Conservation (phyloP, 2,329 filamentous ascomycete genomes). For the Clathrospora elynae region DNA sequence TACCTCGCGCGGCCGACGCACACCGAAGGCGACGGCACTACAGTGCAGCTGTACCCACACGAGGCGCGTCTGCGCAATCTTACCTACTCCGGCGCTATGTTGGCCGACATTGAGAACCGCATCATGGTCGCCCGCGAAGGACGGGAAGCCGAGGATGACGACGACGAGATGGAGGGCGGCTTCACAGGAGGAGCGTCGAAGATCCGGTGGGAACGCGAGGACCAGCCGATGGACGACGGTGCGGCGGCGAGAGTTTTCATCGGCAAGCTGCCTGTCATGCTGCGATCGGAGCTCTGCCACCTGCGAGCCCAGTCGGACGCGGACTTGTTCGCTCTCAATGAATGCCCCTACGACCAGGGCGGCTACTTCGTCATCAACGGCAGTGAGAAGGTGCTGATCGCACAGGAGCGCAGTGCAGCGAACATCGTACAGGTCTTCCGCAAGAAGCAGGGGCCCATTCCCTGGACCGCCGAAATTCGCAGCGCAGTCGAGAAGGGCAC, state of each 20-base stretch:
- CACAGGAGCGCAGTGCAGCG: constrained; percentile 94
- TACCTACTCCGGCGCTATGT: constrained; percentile 91
- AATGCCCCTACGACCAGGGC: constrained; percentile 97
- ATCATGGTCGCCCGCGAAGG: constrained; percentile 80
- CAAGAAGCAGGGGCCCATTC: constrained; percentile 93
- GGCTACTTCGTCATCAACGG: constrained; percentile 99
- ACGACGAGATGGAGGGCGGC: constrained; percentile 56
- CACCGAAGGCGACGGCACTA: constrained; percentile 89
- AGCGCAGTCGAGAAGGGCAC: constrained; percentile 97
- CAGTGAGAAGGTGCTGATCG: constrained; percentile 97
- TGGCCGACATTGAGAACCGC: constrained; percentile 84
- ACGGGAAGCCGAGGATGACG: constrained; percentile 69
- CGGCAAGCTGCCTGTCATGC: constrained; percentile 95
- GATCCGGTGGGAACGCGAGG: constrained; percentile 57
- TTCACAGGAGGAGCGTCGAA: constrained; percentile 42
- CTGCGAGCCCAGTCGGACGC: constrained; percentile 82
- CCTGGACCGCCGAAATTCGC: constrained; percentile 93
- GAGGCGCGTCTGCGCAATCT: constrained; percentile 94
- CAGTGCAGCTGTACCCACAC: constrained; percentile 84
- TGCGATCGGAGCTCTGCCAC: constrained; percentile 95
- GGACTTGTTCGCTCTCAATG: constrained; percentile 86
- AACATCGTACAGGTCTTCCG: constrained; percentile 99
- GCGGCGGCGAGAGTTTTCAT: constrained; percentile 81
- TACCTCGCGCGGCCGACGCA: constrained; percentile 88
- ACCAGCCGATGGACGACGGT: constrained; percentile 51